These are phyloP conservation scores for Hypoxylon fragiforme DNA, from an alignment of 495 filamentous ascomycete genomes.

Conservation along the genomic window DNA sequence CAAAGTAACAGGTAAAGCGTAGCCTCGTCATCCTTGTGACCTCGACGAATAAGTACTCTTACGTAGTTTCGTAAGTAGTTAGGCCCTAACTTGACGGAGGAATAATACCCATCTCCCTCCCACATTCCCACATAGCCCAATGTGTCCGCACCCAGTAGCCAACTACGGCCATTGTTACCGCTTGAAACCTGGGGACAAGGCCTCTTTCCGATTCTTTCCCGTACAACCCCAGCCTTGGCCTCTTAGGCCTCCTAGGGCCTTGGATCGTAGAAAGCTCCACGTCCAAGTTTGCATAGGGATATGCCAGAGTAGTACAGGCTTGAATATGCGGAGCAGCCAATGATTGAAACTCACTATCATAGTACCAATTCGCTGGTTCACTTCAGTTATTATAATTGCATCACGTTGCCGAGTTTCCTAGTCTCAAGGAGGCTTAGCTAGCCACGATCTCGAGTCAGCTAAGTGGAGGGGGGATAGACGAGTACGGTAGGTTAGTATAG, in stretches of 20 bases:
- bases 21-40: slow-evolving; percentile 37
- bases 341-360: slow-evolving; percentile 11
- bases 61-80: slow-evolving; percentile 7
- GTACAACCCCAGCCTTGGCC: slow-evolving; percentile 32
- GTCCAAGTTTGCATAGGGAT: slow-evolving; percentile 19
- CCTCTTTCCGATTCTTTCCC: slow-evolving; percentile 35
- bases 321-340: slow-evolving; percentile 39
- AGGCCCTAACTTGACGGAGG: slow-evolving; percentile 7
- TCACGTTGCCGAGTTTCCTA: slow-evolving; percentile 20
- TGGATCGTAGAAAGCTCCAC: slow-evolving; percentile 30
- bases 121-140: slow-evolving; percentile 1
- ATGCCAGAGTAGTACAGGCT: slow-evolving; percentile 14
- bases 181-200: slow-evolving; percentile 28
- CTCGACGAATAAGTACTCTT: slow-evolving; percentile 1
- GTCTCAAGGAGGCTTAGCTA: slow-evolving; percentile 19
- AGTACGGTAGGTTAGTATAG: neutral
- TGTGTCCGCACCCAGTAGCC: neutral
- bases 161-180: slow-evolving; percentile 18
- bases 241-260: slow-evolving; percentile 12
- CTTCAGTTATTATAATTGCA: slow-evolving; percentile 21
- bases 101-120: slow-evolving; percentile 11
- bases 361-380: slow-evolving; percentile 24
- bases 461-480: slow-evolving; percentile 8
- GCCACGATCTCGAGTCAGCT: slow-evolving; percentile 31
- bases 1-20: slow-evolving; percentile 21